Percentiles rank a stretch among this genome's conserved stretches.
phyloP scores from a whole-genome alignment of 345 rosid species.

The Bruguiera gymnorhiza region DNA sequence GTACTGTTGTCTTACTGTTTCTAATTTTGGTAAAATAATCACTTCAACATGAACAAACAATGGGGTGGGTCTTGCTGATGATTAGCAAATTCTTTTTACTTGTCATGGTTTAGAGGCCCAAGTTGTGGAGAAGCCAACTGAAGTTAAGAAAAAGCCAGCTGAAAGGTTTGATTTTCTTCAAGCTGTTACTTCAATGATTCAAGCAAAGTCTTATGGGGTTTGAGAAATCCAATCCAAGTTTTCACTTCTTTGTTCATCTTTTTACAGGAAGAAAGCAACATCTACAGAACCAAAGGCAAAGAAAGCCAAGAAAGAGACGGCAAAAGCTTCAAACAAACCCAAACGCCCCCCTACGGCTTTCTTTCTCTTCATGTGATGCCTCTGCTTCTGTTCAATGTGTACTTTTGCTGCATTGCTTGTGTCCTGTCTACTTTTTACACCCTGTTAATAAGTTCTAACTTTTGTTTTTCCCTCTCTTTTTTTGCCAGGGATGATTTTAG shows the following conservation, averaged over 20 bases:
- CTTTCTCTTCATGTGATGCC: conserved; percentile 67
- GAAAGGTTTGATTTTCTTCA: conserved; percentile 44
- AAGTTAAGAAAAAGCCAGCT: conserved; percentile 53
- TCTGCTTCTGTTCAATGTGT: neutral
- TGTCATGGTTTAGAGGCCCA: conserved; percentile 53
- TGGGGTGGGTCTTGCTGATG: too few relatives aligned
- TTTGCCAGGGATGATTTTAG: conserved; percentile 71
- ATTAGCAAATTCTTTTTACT: neutral
- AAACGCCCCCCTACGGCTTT: conserved; percentile 90
- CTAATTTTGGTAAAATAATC: neutral
- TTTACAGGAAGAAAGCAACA: conserved; percentile 56
- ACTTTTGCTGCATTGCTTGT: neutral
- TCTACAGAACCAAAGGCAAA: conserved; percentile 68
- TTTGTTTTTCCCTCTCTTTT: neutral
- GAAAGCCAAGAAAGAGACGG: conserved; percentile 44
- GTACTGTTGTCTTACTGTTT: neutral
- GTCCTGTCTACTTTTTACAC: neutral
- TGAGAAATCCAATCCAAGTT: neutral
- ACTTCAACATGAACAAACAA: too few relatives aligned
- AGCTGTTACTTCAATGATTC: too few relatives aligned
- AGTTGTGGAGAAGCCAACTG: conserved; percentile 62
- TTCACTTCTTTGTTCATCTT: neutral
- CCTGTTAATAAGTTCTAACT: too few relatives aligned
- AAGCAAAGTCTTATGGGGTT: neutral
- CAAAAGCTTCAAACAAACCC: conserved; percentile 35